Conservation (phyloP, 306 rosid genomes). For the Crotalaria pallida region DNA sequence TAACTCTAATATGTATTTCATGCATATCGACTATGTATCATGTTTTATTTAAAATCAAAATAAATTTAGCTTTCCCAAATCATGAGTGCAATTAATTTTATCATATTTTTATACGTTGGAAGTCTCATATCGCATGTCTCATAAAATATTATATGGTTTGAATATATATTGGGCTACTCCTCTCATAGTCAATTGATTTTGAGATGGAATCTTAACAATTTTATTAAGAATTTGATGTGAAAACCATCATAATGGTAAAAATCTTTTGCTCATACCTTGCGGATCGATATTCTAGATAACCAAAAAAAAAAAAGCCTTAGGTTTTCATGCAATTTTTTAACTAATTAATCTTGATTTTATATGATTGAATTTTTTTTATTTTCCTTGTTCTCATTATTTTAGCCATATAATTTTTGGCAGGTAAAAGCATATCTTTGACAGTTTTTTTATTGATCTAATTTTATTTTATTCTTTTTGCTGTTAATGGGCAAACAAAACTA, state of each 20-base stretch:
- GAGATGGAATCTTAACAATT: too few relatives aligned
- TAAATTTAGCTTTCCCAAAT: neutral
- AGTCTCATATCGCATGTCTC: too few relatives aligned
- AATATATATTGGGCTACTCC: too few relatives aligned
- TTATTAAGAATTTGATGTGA: too few relatives aligned
- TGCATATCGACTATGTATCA: neutral
- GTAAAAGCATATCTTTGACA: slow-evolving; percentile 14
- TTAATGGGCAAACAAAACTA: slow-evolving; percentile 24
- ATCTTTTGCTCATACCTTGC: too few relatives aligned
- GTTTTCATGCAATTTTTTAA: neutral
- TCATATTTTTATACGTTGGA: too few relatives aligned
- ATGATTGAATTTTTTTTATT: neutral
- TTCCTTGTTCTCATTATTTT: neutral
- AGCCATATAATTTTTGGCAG: neutral
- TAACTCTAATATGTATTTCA: neutral
- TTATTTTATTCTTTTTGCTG: neutral
- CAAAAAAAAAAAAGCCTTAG: too few relatives aligned
- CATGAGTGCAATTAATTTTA: neutral
- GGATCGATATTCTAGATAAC: too few relatives aligned
- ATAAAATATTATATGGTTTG: too few relatives aligned
- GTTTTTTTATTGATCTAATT: neutral
- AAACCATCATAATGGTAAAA: too few relatives aligned
- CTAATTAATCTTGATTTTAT: neutral
- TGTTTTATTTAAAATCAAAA: neutral
- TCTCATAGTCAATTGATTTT: too few relatives aligned